phyloP scores from a whole-genome alignment of 257 asterid species.

The Gentiana macrophylla region DNA sequence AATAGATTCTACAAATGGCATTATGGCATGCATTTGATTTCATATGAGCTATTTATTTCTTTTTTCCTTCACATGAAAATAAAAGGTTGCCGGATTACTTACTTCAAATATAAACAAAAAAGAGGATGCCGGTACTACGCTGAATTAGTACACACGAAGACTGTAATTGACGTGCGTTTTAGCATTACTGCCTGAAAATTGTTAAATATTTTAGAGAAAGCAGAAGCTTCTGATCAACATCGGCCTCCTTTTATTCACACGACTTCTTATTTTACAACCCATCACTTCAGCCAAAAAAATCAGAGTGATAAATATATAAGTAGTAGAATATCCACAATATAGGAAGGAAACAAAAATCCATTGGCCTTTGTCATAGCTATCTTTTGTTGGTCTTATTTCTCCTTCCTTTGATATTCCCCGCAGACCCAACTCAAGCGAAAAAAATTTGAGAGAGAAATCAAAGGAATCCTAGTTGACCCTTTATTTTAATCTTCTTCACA shows the following conservation, averaged over 20 bases:
- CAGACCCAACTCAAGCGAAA: neutral
- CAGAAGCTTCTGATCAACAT: neutral
- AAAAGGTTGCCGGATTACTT: too few relatives aligned
- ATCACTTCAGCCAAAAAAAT: neutral
- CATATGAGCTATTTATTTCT: too few relatives aligned
- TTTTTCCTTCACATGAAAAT: too few relatives aligned
- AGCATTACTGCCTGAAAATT: neutral
- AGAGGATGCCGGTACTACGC: too few relatives aligned
- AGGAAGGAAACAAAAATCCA: neutral
- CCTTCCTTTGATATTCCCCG: constrained; percentile 19
- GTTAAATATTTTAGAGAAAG: neutral
- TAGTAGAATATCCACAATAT: too few relatives aligned
- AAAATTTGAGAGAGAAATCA: constrained; percentile 1
- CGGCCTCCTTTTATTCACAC: neutral
- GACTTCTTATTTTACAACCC: constrained; percentile 1
- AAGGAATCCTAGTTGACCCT: constrained; percentile 16
- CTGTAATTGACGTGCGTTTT: constrained; percentile 4
- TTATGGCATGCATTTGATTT: too few relatives aligned
- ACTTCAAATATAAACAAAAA: too few relatives aligned
- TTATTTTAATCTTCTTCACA: constrained; percentile 29
- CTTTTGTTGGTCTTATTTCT: constrained; percentile 12
- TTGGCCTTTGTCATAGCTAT: neutral
- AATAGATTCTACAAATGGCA: too few relatives aligned
- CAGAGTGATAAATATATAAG: neutral
- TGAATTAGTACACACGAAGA: neutral